Conservation (phyloP, 192 early-diverging fungal species). For the Coemansia sp. region DNA sequence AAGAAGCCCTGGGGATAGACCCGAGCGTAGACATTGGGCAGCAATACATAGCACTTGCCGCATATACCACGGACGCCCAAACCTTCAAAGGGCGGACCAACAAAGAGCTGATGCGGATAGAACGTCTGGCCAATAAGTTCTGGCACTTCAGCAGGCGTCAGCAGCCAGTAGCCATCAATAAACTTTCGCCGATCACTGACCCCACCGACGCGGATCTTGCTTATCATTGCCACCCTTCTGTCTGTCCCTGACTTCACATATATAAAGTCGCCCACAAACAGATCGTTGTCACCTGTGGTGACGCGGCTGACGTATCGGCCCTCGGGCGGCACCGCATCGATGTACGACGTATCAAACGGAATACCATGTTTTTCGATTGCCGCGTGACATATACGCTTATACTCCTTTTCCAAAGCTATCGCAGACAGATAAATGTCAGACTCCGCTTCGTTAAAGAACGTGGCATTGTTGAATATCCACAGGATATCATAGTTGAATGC, state of each 20-base stretch:
- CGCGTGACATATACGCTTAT: conserved; percentile 36
- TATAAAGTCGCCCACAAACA: conserved; percentile 53
- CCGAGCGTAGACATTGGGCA: conserved; percentile 44
- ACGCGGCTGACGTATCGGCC: conserved; percentile 45
- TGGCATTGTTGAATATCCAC: conserved; percentile 88
- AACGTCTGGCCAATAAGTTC: conserved; percentile 43
- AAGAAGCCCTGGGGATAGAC: conserved; percentile 48
- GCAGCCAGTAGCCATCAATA: conserved; percentile 51
- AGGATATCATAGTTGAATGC: conserved; percentile 80
- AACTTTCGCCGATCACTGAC: conserved; percentile 46
- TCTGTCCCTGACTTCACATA: conserved; percentile 30
- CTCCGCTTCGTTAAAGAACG: conserved; percentile 82
- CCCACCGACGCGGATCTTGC: conserved; percentile 38
- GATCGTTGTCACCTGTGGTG: conserved; percentile 38
- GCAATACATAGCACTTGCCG: conserved; percentile 49
- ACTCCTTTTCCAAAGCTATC: conserved; percentile 35
- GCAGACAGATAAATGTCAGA: conserved; percentile 86
- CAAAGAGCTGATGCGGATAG: conserved; percentile 54
- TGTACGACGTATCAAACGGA: conserved; percentile 49
- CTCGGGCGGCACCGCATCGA: conserved; percentile 30
- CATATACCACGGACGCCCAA: conserved; percentile 41
- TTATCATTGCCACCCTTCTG: conserved; percentile 47
- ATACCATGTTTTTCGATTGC: conserved; percentile 34
- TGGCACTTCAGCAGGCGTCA: conserved; percentile 52
- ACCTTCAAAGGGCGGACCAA: conserved; percentile 35